Conservation (phyloP, 2,329 filamentous ascomycete species). For the Periconia digitata region DNA sequence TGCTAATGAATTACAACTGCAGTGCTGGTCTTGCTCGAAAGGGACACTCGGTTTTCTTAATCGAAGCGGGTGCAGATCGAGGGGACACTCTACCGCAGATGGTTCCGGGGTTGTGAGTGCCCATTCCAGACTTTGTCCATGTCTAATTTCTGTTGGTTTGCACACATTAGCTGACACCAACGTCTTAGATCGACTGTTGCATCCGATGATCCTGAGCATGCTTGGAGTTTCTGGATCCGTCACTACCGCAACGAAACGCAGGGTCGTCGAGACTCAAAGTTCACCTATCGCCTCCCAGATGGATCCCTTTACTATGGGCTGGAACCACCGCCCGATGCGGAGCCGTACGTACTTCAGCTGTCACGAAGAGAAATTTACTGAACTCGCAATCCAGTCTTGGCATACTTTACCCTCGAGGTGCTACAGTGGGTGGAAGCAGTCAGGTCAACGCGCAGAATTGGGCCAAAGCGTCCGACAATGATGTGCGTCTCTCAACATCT, state of each 20-base stretch:
- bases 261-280: slow-evolving; percentile 58
- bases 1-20: background rate
- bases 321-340: slow-evolving; percentile 52
- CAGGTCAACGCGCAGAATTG: slow-evolving; percentile 55
- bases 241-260: slow-evolving; percentile 56
- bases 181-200: slow-evolving; percentile 40
- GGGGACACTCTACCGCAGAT: slow-evolving; percentile 31
- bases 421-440: slow-evolving; percentile 57
- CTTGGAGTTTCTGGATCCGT: slow-evolving; percentile 62
- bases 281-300: slow-evolving; percentile 53
- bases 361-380: background rate
- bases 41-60: slow-evolving; percentile 57
- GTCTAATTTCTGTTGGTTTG: background rate
- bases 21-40: slow-evolving; percentile 52
- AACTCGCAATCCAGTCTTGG: slow-evolving; percentile 38
- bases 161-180: background rate
- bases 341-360: slow-evolving; percentile 15
- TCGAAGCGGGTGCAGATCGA: slow-evolving; percentile 59
- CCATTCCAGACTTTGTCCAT: too few relatives aligned
- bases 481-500: slow-evolving; percentile 25
- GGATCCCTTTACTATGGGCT: slow-evolving; percentile 54
- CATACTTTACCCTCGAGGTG: slow-evolving; percentile 58
- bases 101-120: slow-evolving; percentile 44
- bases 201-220: slow-evolving; percentile 53
- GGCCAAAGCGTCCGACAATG: slow-evolving; percentile 46